Conservation (phyloP, 73 alveolate species). For the Tetrahymena elliotti region DNA sequence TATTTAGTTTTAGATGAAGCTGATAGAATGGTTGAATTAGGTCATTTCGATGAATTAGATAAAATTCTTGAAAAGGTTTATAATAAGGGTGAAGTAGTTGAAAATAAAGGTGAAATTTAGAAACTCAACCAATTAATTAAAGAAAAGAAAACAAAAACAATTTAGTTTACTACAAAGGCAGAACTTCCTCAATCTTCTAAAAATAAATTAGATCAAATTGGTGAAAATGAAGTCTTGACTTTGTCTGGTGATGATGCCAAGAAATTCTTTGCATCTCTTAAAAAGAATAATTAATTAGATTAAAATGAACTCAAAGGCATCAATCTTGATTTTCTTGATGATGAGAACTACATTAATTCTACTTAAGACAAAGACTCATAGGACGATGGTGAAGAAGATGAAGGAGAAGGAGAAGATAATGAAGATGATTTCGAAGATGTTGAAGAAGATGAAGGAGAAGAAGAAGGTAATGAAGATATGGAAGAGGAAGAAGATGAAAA, state of each 20-base stretch:
- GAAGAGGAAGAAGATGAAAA: slow-evolving; percentile 26
- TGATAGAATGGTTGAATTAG: slow-evolving; percentile 95
- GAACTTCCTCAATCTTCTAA: slow-evolving; percentile 14
- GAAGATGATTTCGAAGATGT: slow-evolving; percentile 43
- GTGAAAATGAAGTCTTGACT: slow-evolving; percentile 37
- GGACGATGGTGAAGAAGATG: slow-evolving; percentile 40
- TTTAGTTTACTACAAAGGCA: slow-evolving; percentile 1
- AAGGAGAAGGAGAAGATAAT: slow-evolving; percentile 14
- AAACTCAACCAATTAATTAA: not conserved
- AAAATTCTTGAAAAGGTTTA: slow-evolving; percentile 74
- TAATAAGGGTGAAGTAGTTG: slow-evolving; percentile 17
- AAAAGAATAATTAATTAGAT: slow-evolving; percentile 44
- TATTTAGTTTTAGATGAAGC: slow-evolving; percentile 94
- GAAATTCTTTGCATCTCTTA: slow-evolving; percentile 45
- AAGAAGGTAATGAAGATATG: slow-evolving; percentile 24
- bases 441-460: slow-evolving; percentile 30
- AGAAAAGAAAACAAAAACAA: not conserved
- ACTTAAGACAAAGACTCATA: slow-evolving; percentile 38
- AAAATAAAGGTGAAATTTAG: not conserved
- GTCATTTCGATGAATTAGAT: slow-evolving; percentile 88
- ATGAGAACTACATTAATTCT: slow-evolving; percentile 11
- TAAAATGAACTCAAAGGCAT: slow-evolving; percentile 17
- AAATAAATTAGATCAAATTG: slow-evolving; percentile 50
- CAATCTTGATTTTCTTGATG: slow-evolving; percentile 2
- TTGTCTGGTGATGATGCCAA: slow-evolving; percentile 45